These are phyloP conservation scores for Mycena vulgaris DNA, from an alignment of 768 basidiomycete genomes.

Conservation along the genomic window DNA sequence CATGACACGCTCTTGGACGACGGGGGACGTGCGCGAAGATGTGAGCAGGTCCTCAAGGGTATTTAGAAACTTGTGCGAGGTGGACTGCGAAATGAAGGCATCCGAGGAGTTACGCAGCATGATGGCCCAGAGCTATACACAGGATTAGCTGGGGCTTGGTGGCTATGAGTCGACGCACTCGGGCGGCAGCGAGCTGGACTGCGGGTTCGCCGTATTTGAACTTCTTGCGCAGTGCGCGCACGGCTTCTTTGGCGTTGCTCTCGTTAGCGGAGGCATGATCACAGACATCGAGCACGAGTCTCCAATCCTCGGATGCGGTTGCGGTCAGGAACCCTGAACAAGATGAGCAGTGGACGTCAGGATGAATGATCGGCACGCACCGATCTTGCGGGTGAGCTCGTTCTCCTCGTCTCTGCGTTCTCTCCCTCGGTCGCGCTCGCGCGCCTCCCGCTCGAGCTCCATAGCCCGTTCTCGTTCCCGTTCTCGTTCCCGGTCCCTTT, in stretches of 20 bases:
- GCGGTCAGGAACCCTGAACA: constrained; percentile 77
- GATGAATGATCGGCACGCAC: constrained; percentile 50
- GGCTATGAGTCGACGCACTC: constrained; percentile 63
- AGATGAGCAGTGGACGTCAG: neutral
- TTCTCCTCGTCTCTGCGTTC: constrained; percentile 61
- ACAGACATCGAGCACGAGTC: constrained; percentile 89
- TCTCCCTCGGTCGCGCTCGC: constrained; percentile 4
- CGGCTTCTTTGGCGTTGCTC: constrained; percentile 85
- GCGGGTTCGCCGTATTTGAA: constrained; percentile 89
- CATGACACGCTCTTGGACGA: constrained; percentile 84
- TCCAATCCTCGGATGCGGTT: constrained; percentile 86
- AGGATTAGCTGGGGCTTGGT: neutral
- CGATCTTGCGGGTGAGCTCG: constrained; percentile 80
- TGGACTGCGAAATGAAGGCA: constrained; percentile 78
- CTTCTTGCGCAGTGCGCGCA: constrained; percentile 84
- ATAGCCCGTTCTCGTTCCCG: neutral
- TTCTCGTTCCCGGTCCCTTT: no score
- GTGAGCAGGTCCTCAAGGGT: constrained; percentile 82
- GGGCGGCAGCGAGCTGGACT: constrained; percentile 82
- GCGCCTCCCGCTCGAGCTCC: no score
- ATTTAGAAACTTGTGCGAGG: constrained; percentile 84
- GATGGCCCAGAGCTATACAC: constrained; percentile 84
- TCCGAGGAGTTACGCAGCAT: constrained; percentile 88
- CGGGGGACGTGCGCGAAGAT: constrained; percentile 77
- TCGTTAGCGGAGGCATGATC: constrained; percentile 85